Evolutionary conservation across 306 rosid species (phyloP).

Genomic region (Comarum palustre): DNA sequence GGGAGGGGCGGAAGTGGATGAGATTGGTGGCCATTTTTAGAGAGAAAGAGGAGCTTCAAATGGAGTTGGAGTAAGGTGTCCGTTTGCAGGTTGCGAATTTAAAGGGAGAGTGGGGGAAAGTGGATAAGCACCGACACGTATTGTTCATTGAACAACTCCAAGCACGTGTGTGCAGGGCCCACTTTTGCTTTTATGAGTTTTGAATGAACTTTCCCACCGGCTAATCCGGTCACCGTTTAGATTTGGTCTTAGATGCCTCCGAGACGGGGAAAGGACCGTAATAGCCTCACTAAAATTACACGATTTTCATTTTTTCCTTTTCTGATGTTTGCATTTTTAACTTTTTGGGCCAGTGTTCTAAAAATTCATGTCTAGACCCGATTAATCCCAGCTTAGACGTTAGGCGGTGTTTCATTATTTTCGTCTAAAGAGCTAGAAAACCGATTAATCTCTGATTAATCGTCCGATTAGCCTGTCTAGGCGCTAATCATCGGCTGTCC

Average conservation of each 20-base stretch:
- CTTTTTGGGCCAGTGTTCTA: too few relatives aligned
- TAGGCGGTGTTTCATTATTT: too few relatives aligned
- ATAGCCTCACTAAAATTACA: background rate
- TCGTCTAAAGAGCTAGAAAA: too few relatives aligned
- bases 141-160: background rate
- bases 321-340: too few relatives aligned
- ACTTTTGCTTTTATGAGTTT: conserved; percentile 28
- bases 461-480: too few relatives aligned
- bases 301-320: background rate
- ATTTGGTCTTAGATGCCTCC: background rate
- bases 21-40: conserved; percentile 51
- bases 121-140: conserved; percentile 62
- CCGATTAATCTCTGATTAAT: too few relatives aligned
- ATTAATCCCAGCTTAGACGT: too few relatives aligned
- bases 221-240: conserved; percentile 22
- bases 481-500: too few relatives aligned
- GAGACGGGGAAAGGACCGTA: background rate
- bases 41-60: background rate
- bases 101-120: background rate
- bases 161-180: conserved; percentile 21
- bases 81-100: conserved; percentile 12
- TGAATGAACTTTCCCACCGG: conserved; percentile 31
- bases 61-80: background rate
- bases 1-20: conserved; percentile 28
- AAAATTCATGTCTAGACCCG: too few relatives aligned